Conservation (phyloP, 106 monocot genomes). For the Xerophyta viscosa region DNA sequence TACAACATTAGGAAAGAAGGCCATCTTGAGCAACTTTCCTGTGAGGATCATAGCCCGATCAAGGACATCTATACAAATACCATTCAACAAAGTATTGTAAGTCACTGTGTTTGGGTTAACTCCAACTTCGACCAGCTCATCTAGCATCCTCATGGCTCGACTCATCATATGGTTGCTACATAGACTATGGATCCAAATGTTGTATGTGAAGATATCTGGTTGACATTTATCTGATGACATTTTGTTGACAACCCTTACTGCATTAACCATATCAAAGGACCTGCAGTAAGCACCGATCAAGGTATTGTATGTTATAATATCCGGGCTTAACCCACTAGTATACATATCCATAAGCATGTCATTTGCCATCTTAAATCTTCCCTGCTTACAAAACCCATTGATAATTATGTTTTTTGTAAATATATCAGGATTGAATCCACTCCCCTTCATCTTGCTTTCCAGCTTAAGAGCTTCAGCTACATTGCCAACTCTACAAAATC, state of each 20-base stretch:
- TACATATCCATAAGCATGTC: constrained; percentile 32
- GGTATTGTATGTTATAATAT: constrained; percentile 76
- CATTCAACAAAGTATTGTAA: constrained; percentile 81
- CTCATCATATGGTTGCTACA: constrained; percentile 43
- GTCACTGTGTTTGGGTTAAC: constrained; percentile 67
- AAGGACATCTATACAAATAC: constrained; percentile 57
- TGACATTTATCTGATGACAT: constrained; percentile 55
- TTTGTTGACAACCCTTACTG: constrained; percentile 28
- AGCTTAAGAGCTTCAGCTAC: constrained; percentile 45
- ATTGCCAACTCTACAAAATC: constrained; percentile 47
- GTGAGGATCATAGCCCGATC: constrained; percentile 66
- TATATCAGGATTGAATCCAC: constrained; percentile 66
- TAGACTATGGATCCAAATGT: constrained; percentile 78
- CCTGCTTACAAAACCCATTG: constrained; percentile 47
- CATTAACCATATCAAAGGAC: constrained; percentile 36
- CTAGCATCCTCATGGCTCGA: constrained; percentile 46
- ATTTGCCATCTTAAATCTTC: constrained; percentile 32
- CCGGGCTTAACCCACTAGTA: constrained; percentile 33
- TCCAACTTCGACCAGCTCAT: constrained; percentile 47
- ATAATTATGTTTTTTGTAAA: constrained; percentile 93
- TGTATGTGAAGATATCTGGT: constrained; percentile 86
- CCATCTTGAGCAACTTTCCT: constrained; percentile 74
- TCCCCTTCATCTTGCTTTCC: constrained; percentile 49
- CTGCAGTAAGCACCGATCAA: constrained; percentile 55
- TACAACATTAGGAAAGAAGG: constrained; percentile 56